Percentiles rank a stretch among this genome's conserved stretches.
These are phyloP conservation scores for Geotrichum cucujoidarum DNA, from an alignment of 1,139 yeast species.

Conservation along the genomic window DNA sequence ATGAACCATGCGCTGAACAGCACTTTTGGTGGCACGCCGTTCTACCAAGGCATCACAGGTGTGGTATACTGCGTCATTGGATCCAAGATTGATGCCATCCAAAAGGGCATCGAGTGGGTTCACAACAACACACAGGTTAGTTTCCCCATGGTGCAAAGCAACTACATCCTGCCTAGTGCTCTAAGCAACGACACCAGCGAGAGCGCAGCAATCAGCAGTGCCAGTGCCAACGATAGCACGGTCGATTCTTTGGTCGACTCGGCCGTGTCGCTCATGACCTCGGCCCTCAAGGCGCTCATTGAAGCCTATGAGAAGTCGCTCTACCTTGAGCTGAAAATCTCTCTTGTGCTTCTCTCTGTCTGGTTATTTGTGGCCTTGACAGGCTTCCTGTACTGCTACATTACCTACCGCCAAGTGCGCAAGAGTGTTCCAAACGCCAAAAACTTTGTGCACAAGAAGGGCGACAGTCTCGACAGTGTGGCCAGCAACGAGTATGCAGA, in stretches of 20 bases:
- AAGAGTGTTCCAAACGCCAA: constrained; percentile 1
- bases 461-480: constrained; percentile 10
- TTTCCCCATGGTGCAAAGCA: constrained; percentile 44
- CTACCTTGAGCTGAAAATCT: constrained; percentile 26
- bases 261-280: constrained; percentile 16
- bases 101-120: constrained; percentile 75
- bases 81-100: constrained; percentile 58
- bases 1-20: constrained; percentile 52
- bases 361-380: constrained; percentile 28
- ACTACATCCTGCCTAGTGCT: constrained; percentile 15
- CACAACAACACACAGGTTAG: constrained; percentile 55
- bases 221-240: background rate
- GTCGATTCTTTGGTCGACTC: constrained; percentile 11
- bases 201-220: background rate
- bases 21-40: constrained; percentile 63
- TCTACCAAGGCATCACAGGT: constrained; percentile 53
- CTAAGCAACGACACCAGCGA: background rate
- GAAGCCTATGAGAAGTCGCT: constrained; percentile 23
- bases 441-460: background rate
- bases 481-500: no score
- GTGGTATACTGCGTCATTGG: constrained; percentile 79
- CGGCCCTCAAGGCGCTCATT: constrained; percentile 21
- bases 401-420: constrained; percentile 2
- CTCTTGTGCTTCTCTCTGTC: constrained; percentile 22
- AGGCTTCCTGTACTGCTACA: constrained; percentile 25